Evolutionary conservation across 345 rosid genomes (phyloP), one percentile per base, ranked within the genome.

Genomic region (Erysimum cheiranthoides): DNA sequence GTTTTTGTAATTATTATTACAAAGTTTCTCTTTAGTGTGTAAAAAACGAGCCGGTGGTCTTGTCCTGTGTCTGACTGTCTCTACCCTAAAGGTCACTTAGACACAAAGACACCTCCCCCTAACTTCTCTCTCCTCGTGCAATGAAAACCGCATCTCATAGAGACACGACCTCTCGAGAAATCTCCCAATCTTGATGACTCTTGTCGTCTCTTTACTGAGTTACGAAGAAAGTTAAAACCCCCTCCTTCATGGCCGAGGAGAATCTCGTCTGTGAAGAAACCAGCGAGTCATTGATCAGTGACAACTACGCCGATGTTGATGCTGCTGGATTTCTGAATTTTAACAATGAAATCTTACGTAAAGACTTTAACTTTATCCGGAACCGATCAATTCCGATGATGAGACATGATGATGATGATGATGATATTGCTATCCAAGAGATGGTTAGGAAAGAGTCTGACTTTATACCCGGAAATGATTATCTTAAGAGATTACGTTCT

Each of bases 241-340:
- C 25, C 25, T 21, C 25, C 25, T 21, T 21, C 25, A 21, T 21
- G 25, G 25, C 25, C 25, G 25, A 21, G 25, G 25, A 21, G 25
- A 81, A 78, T 75, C 85, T 86, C 72, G 78, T 82, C 2, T 86
- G 90, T 49, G 54, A 85, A 31, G 90, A 84, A 74, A 84, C 61
- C 49, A 70, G 77, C 32, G 75, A 31, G 25, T 21, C 25, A 21
- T 21, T 21, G 25, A 21, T 21, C 25, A 21, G 25, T 21, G 25
- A 21, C 25, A 21, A 21, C 25, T 21, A 21, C 25, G 25, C 25
- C 7, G 32, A 25, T 50, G 40, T 5, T 16, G 27, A 5, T 31
- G 4, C 3, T 16, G 54, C n/a, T 4, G 9, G 40, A 5, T n/a
- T 65, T 14, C 12, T 63, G 7, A n/a, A 27, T 63, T 38, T 1